phyloP scores from a whole-genome alignment of 2,329 filamentous ascomycete genomes.

The Pestalotiopsis sp. region DNA sequence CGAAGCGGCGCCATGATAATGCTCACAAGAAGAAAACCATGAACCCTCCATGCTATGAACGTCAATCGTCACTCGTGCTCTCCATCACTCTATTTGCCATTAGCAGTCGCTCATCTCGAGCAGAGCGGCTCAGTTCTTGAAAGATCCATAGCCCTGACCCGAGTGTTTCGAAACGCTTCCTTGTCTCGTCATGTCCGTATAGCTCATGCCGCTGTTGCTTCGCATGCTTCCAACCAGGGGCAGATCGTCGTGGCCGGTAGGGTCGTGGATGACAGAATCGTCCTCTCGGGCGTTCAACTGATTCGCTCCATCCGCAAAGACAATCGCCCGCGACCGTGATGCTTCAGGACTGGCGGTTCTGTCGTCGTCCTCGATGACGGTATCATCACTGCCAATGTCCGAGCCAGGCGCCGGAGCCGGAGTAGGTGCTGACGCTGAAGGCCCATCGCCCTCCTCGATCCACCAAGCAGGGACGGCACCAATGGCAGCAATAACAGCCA shows the following conservation, averaged over 20 bases:
- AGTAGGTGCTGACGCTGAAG: conserved; percentile 32
- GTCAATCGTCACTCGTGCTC: neutral
- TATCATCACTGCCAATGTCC: conserved; percentile 32
- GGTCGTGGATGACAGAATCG: conserved; percentile 15
- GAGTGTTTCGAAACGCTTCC: neutral
- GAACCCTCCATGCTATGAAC: neutral
- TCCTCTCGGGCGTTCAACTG: conserved; percentile 11
- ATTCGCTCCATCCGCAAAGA: neutral
- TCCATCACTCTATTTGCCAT: neutral
- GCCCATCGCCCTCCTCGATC: conserved; percentile 76
- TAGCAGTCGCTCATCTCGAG: neutral
- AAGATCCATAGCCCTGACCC: neutral
- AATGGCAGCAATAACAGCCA: conserved; percentile 65
- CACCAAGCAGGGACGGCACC: conserved; percentile 75
- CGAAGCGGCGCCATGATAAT: neutral
- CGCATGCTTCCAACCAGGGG: conserved; percentile 16
- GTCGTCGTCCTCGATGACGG: conserved; percentile 7
- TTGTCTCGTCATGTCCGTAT: conserved; percentile 2
- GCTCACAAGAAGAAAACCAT: neutral
- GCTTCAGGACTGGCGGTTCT: neutral
- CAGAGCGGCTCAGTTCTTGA: neutral
- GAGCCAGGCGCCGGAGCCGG: conserved; percentile 26
- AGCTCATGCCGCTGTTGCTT: conserved; percentile 8
- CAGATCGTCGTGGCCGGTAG: conserved; percentile 14
- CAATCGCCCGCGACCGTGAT: conserved; percentile 2